Base-by-base conservation (phyloP, 2,329 filamentous ascomycete species). In the Didymosphaeria variabile region DNA sequence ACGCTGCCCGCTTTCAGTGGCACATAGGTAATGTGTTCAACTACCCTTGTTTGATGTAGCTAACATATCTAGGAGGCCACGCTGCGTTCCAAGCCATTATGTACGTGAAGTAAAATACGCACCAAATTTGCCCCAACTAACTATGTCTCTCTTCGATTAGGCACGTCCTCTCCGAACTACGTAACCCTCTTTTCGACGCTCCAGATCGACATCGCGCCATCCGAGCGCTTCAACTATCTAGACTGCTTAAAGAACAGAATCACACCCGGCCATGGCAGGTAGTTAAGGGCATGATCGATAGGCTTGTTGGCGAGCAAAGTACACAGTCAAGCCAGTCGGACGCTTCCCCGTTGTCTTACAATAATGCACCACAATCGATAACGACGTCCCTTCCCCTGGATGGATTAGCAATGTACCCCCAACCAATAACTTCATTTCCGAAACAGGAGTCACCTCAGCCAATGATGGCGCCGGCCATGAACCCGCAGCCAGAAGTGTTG, bases 241-340 rank as follows among this genome's bases (percentile, higher is more conserved):
- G 71, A 38, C 63, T 71, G 19, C 64, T 76, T 5, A 74, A 72
- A 55, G 74, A 76, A 36, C 72, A 76, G 49, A 77, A 76, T 34
- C 67, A 68, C 21, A 72, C 73, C 15, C 77, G 75, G 62, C 74
- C 76, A 26, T 79, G 77, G 77, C 65, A 71, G 23, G 76, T 73
- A 17, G 72, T 79, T 9, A 76, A 74, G 31, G 67, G 67, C 46
- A 79, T 79, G 76, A 79, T 79, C 45, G 77, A 79, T 56, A 75
- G 72, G 57, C 69, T 73, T 4, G 63, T 77, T 23, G 63, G 67
- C 1, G 73, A 77, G 46, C 67, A 74, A 21, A 50, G 64, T 34
- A 64, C 67, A 1, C 63, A 63, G 46, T 65, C 63, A 44, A 60
- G 21, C 13, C 59, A 68, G n/a, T 54, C 65, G 10, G 63, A 70